Evolutionary conservation across 2,329 filamentous ascomycete species (phyloP).

Genomic region (Dothideomycetes sp.): DNA sequence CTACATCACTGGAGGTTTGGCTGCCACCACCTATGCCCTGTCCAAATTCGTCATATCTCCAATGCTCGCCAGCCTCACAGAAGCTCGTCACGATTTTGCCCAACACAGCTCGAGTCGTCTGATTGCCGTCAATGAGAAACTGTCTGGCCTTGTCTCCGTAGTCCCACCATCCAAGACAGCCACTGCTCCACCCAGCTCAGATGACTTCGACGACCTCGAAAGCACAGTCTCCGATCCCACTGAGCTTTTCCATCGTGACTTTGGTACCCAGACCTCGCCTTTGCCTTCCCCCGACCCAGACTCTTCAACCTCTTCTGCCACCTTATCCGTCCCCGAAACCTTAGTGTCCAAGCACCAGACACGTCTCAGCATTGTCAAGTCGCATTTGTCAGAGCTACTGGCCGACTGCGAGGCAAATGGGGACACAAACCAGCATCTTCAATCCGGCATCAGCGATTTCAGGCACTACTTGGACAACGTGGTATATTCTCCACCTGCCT

Average conservation of each 20-base stretch:
- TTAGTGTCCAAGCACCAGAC: constrained; percentile 26
- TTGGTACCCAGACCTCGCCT: constrained; percentile 64
- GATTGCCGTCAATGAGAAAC: constrained; percentile 43
- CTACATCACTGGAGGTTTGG: constrained; percentile 45
- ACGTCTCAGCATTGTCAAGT: constrained; percentile 39
- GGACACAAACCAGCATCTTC: constrained; percentile 41
- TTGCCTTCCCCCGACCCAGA: constrained; percentile 30
- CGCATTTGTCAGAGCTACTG: constrained; percentile 38
- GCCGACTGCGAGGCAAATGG: constrained; percentile 41
- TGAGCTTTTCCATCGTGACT: constrained; percentile 71
- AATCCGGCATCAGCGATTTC: constrained; percentile 40
- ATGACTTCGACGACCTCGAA: constrained; percentile 33
- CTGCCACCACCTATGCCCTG: constrained; percentile 54
- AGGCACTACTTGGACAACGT: constrained; percentile 55
- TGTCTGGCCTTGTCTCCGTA: constrained; percentile 50
- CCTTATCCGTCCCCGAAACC: constrained; percentile 17
- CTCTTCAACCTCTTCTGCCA: constrained; percentile 14
- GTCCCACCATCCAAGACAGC: constrained; percentile 34
- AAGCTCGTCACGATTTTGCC: constrained; percentile 47
- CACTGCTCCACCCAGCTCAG: constrained; percentile 22
- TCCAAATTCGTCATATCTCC: constrained; percentile 57
- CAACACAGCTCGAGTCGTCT: constrained; percentile 41
- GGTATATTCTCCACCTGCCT: constrained; percentile 30
- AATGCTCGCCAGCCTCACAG: constrained; percentile 44
- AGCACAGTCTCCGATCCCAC: constrained; percentile 51